Evolutionary conservation across 306 rosid species (phyloP), one percentile per base, ranked within the genome.

Genomic region (Gillenia trifoliata): DNA sequence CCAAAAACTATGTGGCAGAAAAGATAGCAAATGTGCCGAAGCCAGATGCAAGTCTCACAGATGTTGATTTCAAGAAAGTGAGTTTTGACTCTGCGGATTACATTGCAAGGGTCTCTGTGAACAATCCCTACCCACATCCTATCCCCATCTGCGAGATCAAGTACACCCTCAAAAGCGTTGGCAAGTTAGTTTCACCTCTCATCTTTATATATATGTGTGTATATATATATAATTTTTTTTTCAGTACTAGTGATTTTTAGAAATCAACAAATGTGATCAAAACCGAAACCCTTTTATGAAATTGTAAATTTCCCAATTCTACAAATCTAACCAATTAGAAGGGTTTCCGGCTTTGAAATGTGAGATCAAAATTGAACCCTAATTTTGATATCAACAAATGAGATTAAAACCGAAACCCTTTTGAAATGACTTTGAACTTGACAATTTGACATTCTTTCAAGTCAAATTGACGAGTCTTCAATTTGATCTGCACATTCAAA

Each of bases 131-230:
- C 64, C 68, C 86, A 16, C 60, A 73, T 54, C 1, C 88, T 4
- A n/a, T 93, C 15, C 98, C 97, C 38, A 89, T 94, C 22, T 92
- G 91, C 36, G 86, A 87, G 75, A 73, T 94, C 82, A 62, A 80
- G 5, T 94, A 94, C 86, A 81, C 83, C 11, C 92, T 94, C 88
- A 88, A 92, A 83, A 94, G 97, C 67, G 79, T 64, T 7, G 84
- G 82, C 60, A 85, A 84, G 91, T 87, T 8, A 64, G 20, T 76
- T 30, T 26, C 33, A 26, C 12, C 41, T 63, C 29, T 31, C 43
- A 47, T 3, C 5, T 20, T 33, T 33, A n/a, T n/a, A n/a, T n/a
- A n/a, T n/a, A n/a, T n/a, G n/a, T n/a, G n/a, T n/a, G n/a, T n/a
- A n/a, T n/a, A n/a, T n/a, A n/a, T n/a, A n/a, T n/a, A n/a, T n/a